Conservation (phyloP, 2,329 filamentous ascomycete species). For the Trichoderma hamatum region DNA sequence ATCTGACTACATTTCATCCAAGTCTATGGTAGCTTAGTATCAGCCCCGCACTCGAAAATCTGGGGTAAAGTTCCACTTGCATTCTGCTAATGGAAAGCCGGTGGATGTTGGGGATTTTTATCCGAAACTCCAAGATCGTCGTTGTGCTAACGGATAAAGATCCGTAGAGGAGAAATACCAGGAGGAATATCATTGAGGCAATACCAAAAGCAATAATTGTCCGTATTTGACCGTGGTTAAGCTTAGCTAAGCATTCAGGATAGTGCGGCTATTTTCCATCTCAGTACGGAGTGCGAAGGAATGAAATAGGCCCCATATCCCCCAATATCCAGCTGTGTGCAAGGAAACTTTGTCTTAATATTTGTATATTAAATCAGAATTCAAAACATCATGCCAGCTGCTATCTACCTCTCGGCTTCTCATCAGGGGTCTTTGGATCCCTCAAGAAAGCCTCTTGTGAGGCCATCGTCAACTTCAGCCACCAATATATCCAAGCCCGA, state of each 20-base stretch:
- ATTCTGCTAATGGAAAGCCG: not conserved
- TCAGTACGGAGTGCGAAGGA: not conserved
- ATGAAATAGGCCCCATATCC: not conserved
- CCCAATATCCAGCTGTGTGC: not conserved
- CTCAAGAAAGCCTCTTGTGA: not conserved
- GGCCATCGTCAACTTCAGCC: not conserved
- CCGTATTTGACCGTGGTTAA: not conserved
- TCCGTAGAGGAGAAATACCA: not conserved
- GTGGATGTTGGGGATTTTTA: not conserved
- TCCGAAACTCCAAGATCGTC: slow-evolving; percentile 2
- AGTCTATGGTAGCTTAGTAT: not conserved
- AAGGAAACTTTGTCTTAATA: not conserved
- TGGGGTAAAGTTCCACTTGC: slow-evolving; percentile 20
- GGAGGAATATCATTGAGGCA: not conserved
- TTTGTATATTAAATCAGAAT: no score
- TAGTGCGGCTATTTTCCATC: not conserved
- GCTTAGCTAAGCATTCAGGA: not conserved
- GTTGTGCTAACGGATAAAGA: not conserved
- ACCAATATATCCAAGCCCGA: not conserved
- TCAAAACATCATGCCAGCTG: not conserved
- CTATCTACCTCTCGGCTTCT: not conserved
- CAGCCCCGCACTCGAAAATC: not conserved
- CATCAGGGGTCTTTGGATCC: not conserved
- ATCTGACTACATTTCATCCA: not conserved
- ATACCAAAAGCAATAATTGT: not conserved